Evolutionary conservation across 371 early-diverging fungal genomes (phyloP), one percentile per base, ranked within the genome.

Genomic region (Coemansia sp.): DNA sequence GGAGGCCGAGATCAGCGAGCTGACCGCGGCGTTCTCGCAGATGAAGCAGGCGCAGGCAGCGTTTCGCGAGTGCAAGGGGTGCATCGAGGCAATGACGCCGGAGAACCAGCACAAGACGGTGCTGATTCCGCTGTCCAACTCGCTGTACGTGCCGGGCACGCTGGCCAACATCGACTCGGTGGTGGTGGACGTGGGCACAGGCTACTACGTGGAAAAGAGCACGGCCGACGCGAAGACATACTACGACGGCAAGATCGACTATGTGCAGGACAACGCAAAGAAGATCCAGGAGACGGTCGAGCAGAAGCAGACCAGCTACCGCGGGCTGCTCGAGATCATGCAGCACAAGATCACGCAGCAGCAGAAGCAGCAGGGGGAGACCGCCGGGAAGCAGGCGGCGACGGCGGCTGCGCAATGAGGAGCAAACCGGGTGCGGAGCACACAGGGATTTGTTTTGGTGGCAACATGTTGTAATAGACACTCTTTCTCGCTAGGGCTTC

Each of bases 181-280:
- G 3, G 88, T 95, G 68, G 92, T 97, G 0, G 98, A 97, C 80
- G 88, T 96, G 51, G 98, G 97, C 50, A 95, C 98, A 8, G 98
- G 98, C 33, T 97, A 97, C 76, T 94, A 86, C 66, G 87, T 94
- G 20, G 94, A 94, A 78, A 96, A 96, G 89, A 91, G 89, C 69
- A 61, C 56, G 12, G 43, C 53, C 5, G 65, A 64, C 20, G 63
- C 69, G 6, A 20, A n/a, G 7, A 8, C 35, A 8, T 74, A 69
- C 40, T 74, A 68, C 48, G 65, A 62, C 26, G 16, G 42, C 34
- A 74, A 69, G 55, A 67, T 69, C 53, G 65, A 68, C 10, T 69
- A 61, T 20, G 74, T 74, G 5, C 65, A 69, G 59, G 50, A 30
- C 43, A 74, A 68, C 58, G 61, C 63, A 42, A 69, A 65, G 52